Conservation (phyloP, 1,284 basidiomycete genomes). For the Ustilago crameri region DNA sequence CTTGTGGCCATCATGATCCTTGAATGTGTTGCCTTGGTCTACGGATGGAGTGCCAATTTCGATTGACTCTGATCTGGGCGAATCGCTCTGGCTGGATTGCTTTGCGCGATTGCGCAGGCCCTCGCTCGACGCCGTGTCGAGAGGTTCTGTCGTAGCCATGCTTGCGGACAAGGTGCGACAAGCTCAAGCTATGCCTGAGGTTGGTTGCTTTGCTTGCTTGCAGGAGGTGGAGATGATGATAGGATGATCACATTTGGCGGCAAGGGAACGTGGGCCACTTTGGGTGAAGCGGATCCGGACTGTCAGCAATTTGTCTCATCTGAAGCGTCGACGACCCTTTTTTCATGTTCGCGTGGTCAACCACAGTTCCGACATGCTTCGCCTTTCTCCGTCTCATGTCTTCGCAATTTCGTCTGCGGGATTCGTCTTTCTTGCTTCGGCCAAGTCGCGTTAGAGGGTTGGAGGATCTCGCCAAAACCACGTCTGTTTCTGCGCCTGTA, state of each 20-base stretch:
- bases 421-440: not conserved
- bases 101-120: conserved; percentile 42
- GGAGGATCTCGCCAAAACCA: no score
- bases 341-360: not conserved
- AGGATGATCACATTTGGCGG: not conserved
- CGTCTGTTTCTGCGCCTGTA: no score
- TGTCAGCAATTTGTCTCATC: not conserved
- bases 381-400: not conserved
- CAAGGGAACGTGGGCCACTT: not conserved
- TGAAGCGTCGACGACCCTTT: not conserved
- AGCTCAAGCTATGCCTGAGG: conserved; percentile 1
- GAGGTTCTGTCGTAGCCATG: conserved; percentile 18
- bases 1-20: conserved; percentile 9
- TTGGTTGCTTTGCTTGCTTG: not conserved
- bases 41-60: conserved; percentile 6
- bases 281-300: not conserved
- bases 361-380: not conserved
- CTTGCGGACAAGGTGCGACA: conserved; percentile 2
- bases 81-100: conserved; percentile 8
- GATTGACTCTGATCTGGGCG: conserved; percentile 27
- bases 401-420: no score
- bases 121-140: conserved; percentile 16
- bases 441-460: no score
- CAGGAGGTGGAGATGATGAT: conserved; percentile 2
- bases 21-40: conserved; percentile 1